Evolutionary conservation across 495 filamentous ascomycete genomes (phyloP).

Genomic region (Trichoderma virens): DNA sequence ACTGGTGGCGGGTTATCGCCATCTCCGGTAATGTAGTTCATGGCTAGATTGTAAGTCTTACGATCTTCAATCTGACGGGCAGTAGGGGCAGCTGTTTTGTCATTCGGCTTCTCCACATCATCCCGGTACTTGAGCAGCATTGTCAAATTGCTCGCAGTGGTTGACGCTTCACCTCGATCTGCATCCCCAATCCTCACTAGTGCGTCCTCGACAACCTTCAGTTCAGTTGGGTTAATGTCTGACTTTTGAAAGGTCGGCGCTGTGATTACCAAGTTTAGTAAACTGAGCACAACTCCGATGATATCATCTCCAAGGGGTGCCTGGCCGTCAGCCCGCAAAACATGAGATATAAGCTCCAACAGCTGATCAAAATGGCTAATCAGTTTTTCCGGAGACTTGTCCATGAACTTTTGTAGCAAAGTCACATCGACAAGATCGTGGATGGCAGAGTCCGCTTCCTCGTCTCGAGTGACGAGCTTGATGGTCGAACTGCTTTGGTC

Average conservation of each 20-base stretch:
- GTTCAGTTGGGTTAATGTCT: slow-evolving; percentile 32
- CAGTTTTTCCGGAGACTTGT: slow-evolving; percentile 59
- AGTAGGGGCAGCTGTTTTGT: slow-evolving; percentile 15
- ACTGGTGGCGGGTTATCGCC: slow-evolving; percentile 65
- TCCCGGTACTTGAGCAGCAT: slow-evolving; percentile 52
- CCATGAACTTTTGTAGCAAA: slow-evolving; percentile 59
- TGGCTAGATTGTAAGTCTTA: slow-evolving; percentile 61
- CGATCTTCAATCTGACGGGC: slow-evolving; percentile 52
- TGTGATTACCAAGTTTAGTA: slow-evolving; percentile 59
- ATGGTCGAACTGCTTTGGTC: slow-evolving; percentile 14
- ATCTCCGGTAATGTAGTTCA: slow-evolving; percentile 57
- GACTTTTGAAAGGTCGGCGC: slow-evolving; percentile 52
- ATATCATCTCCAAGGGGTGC: slow-evolving; percentile 39
- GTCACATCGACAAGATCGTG: slow-evolving; percentile 52
- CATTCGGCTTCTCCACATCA: slow-evolving; percentile 32
- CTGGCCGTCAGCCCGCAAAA: slow-evolving; percentile 34
- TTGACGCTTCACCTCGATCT: slow-evolving; percentile 25
- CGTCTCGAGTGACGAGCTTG: slow-evolving; percentile 27
- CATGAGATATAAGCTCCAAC: slow-evolving; percentile 52
- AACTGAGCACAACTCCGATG: slow-evolving; percentile 52
- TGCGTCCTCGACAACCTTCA: slow-evolving; percentile 45
- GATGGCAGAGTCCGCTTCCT: slow-evolving; percentile 25
- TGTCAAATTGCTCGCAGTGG: slow-evolving; percentile 50
- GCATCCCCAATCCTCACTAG: slow-evolving; percentile 36
- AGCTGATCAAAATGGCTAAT: slow-evolving; percentile 53